Evolutionary conservation across 2,329 filamentous ascomycete genomes (phyloP).

Genomic region (Hypoxylon sp.): DNA sequence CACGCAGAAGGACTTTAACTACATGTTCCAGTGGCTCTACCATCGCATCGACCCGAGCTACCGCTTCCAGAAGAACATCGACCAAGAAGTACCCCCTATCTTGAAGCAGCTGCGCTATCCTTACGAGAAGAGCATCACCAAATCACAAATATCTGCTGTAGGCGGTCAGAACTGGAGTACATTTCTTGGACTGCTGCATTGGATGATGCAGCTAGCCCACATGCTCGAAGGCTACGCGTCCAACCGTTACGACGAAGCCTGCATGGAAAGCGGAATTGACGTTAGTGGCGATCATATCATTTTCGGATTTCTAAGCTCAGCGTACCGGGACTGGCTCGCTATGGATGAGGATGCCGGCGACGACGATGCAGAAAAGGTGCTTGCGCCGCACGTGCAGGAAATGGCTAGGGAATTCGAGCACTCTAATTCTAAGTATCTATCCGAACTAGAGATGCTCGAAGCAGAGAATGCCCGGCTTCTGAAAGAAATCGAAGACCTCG

Average conservation of each 20-base stretch:
- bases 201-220: slow-evolving; percentile 97
- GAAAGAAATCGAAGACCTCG: slow-evolving; percentile 87
- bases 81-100: slow-evolving; percentile 91
- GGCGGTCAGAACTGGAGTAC: slow-evolving; percentile 97
- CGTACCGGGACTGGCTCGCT: slow-evolving; percentile 92
- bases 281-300: slow-evolving; percentile 91
- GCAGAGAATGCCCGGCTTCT: slow-evolving; percentile 82
- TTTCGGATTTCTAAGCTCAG: slow-evolving; percentile 87
- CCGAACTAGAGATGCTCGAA: slow-evolving; percentile 85
- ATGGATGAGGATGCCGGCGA: slow-evolving; percentile 90
- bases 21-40: slow-evolving; percentile 98
- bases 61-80: slow-evolving; percentile 91
- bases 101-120: slow-evolving; percentile 94
- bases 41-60: slow-evolving; percentile 94
- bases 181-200: slow-evolving; percentile 91
- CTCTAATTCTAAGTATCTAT: slow-evolving; percentile 82
- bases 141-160: slow-evolving; percentile 92
- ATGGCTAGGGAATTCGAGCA: slow-evolving; percentile 91
- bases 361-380: slow-evolving; percentile 79
- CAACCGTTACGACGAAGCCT: slow-evolving; percentile 88
- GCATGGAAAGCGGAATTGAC: slow-evolving; percentile 85
- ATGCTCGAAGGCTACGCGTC: slow-evolving; percentile 86
- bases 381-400: slow-evolving; percentile 82
- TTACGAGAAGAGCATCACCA: slow-evolving; percentile 94
- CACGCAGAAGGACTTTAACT: slow-evolving; percentile 97